Conservation (phyloP, 192 early-diverging fungal genomes). For the Martensiomyces pterosporus region DNA sequence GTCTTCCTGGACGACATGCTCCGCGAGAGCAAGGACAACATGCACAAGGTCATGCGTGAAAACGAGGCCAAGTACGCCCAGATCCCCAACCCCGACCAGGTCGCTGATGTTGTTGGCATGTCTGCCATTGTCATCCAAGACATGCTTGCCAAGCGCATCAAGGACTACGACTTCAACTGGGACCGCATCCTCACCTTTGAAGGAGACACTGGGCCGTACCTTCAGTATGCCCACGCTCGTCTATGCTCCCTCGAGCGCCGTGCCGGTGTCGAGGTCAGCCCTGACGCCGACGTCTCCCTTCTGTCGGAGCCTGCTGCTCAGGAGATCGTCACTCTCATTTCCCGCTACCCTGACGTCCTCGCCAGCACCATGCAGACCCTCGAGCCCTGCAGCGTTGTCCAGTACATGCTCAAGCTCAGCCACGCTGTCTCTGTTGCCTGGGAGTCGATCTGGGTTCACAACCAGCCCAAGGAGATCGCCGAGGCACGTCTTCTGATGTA, state of each 20-base stretch:
- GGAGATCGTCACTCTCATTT: slow-evolving; percentile 71
- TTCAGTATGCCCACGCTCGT: slow-evolving; percentile 98
- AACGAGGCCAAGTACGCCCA: slow-evolving; percentile 84
- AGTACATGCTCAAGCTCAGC: slow-evolving; percentile 77
- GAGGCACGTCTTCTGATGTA: slow-evolving; percentile 87
- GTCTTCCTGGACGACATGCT: slow-evolving; percentile 96
- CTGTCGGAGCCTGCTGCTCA: slow-evolving; percentile 66
- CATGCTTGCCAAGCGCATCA: slow-evolving; percentile 82
- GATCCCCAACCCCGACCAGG: slow-evolving; percentile 72
- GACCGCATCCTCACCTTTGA: slow-evolving; percentile 91
- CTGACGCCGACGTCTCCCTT: slow-evolving; percentile 61
- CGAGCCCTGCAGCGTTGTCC: slow-evolving; percentile 85
- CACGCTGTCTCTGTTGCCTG: slow-evolving; percentile 77
- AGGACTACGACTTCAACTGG: slow-evolving; percentile 94
- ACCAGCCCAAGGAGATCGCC: slow-evolving; percentile 68
- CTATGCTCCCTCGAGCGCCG: slow-evolving; percentile 92
- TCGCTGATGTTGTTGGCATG: slow-evolving; percentile 88
- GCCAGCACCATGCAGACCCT: slow-evolving; percentile 57
- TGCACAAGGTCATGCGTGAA: slow-evolving; percentile 88
- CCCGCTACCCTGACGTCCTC: slow-evolving; percentile 84
- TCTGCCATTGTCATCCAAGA: slow-evolving; percentile 91
- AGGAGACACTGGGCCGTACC: slow-evolving; percentile 98
- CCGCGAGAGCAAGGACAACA: slow-evolving; percentile 75
- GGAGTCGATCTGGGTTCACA: slow-evolving; percentile 72
- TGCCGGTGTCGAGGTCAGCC: slow-evolving; percentile 56